Conservation (phyloP, 2,329 filamentous ascomycete genomes). For the Diaporthe sp. region DNA sequence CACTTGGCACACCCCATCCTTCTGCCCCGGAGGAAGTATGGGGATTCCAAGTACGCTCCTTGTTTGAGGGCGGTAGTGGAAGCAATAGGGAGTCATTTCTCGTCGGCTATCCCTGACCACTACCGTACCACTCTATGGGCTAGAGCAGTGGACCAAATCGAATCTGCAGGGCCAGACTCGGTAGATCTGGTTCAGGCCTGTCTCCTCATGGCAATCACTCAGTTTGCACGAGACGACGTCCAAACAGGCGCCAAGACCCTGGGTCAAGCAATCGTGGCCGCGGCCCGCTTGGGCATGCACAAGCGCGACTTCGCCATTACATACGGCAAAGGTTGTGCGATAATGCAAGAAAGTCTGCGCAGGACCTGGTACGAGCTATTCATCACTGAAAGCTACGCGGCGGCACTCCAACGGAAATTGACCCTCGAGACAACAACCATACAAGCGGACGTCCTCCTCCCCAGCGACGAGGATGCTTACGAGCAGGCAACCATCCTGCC, state of each 20-base stretch:
- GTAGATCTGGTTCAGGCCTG: slow-evolving; percentile 3
- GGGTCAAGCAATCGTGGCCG: background rate
- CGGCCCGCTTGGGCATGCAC: background rate
- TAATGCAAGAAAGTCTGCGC: background rate
- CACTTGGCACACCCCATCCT: slow-evolving; percentile 4
- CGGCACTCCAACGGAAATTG: background rate
- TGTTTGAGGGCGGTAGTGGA: slow-evolving; percentile 2
- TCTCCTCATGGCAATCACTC: slow-evolving; percentile 3
- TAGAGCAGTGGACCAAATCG: background rate
- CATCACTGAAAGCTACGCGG: background rate
- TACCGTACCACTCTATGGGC: background rate
- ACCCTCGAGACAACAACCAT: background rate
- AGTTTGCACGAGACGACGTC: background rate
- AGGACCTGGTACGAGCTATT: slow-evolving; percentile 10
- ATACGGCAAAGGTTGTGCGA: background rate
- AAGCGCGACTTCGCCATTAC: background rate
- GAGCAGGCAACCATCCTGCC: background rate
- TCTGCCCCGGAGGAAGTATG: slow-evolving; percentile 1
- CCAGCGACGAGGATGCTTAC: background rate
- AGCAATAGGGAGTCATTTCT: background rate
- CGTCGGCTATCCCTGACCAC: background rate
- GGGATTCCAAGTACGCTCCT: background rate
- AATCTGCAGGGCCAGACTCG: background rate
- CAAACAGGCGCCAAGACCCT: background rate
- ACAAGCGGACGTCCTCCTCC: background rate